phyloP scores from a whole-genome alignment of 2,329 filamentous ascomycete species.

The Pseudogymnoascus sp. region DNA sequence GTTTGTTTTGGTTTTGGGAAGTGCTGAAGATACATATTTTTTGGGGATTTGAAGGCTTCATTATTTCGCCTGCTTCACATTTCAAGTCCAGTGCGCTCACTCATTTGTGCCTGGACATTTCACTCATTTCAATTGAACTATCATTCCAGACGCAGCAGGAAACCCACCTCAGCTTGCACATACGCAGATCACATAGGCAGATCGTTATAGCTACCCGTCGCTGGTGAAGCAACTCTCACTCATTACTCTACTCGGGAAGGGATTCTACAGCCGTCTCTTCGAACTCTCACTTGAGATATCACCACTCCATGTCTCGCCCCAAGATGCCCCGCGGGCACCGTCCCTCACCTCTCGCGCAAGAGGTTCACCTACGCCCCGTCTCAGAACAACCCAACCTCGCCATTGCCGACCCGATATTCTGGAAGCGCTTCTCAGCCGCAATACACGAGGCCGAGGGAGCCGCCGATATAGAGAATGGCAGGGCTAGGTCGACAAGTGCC shows the following conservation, averaged over 20 bases:
- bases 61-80: neutral
- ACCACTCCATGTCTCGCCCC: neutral
- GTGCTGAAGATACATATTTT: neutral
- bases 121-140: neutral
- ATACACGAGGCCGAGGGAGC: slow-evolving; percentile 26
- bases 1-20: neutral
- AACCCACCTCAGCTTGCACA: neutral
- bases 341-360: slow-evolving; percentile 30
- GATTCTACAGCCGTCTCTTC: neutral
- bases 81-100: neutral
- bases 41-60: neutral
- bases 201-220: neutral
- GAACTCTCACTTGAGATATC: neutral
- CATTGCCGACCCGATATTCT: slow-evolving; percentile 27
- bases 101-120: slow-evolving; percentile 4
- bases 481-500: slow-evolving; percentile 17
- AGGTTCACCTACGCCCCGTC: slow-evolving; percentile 23
- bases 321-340: neutral
- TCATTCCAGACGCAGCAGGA: neutral
- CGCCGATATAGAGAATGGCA: slow-evolving; percentile 22
- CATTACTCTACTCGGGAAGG: neutral
- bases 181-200: neutral
- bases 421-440: slow-evolving; percentile 31
- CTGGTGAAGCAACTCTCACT: neutral
- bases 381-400: slow-evolving; percentile 15